A percentile compares a stretch with the other conserved stretches of the same genome.
phyloP scores from a whole-genome alignment of 768 basidiomycete genomes.

The Crucibulum laeve region DNA sequence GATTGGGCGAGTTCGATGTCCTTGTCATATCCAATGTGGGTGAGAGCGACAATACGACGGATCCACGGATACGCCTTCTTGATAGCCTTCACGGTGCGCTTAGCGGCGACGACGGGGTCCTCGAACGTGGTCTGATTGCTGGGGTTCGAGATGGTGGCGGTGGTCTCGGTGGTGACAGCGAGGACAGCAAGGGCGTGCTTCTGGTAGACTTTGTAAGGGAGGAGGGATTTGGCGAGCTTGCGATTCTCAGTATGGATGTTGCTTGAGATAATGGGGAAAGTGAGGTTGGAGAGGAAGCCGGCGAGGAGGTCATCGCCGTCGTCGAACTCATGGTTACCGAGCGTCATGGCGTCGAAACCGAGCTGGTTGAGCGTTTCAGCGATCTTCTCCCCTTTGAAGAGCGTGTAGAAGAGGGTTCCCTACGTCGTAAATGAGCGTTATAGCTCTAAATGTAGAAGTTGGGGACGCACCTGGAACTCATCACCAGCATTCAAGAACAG shows the following conservation, averaged over 20 bases:
- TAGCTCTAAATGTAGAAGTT: not conserved
- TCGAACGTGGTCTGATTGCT: conserved; percentile 32
- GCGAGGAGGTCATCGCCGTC: conserved; percentile 34
- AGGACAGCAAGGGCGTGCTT: conserved; percentile 36
- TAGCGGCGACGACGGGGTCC: conserved; percentile 30
- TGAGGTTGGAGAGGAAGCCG: conserved; percentile 33
- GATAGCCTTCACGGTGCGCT: conserved; percentile 32
- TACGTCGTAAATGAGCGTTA: conserved; percentile 6
- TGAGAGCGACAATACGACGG: conserved; percentile 37
- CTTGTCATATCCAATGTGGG: conserved; percentile 41
- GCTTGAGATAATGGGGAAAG: conserved; percentile 39
- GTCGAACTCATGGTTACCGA: conserved; percentile 46
- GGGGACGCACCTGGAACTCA: conserved; percentile 33
- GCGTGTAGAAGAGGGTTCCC: conserved; percentile 41
- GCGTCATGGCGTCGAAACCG: conserved; percentile 38
- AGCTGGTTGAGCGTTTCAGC: conserved; percentile 36
- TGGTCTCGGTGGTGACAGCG: conserved; percentile 38
- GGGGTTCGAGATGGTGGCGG: conserved; percentile 31
- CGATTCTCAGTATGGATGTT: conserved; percentile 35
- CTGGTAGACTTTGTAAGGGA: conserved; percentile 34
- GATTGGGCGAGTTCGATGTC: conserved; percentile 36
- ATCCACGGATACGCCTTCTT: conserved; percentile 23
- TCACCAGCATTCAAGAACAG: conserved; percentile 42
- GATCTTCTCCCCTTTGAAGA: conserved; percentile 38
- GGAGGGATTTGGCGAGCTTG: conserved; percentile 23